These are phyloP conservation scores for Daldinia eschscholtzii DNA, from an alignment of 2,329 filamentous ascomycete species.

Conservation along the genomic window DNA sequence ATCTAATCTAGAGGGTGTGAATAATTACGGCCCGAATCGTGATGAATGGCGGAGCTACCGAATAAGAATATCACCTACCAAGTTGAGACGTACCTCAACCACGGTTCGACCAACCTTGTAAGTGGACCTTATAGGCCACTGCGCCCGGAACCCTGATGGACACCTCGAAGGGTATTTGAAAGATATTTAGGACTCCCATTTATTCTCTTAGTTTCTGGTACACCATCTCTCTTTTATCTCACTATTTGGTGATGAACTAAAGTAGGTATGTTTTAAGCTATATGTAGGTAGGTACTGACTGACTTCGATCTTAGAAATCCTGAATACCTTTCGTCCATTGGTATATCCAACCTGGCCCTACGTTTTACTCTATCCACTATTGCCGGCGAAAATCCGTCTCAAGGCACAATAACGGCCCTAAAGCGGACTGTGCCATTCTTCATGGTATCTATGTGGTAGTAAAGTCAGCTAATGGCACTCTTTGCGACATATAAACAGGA, in stretches of 20 bases:
- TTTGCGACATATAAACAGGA: background rate
- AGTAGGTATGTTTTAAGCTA: background rate
- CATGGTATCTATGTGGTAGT: constrained; percentile 13
- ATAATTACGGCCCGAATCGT: background rate
- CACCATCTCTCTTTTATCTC: background rate
- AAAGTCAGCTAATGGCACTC: background rate
- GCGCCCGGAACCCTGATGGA: background rate
- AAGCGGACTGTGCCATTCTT: constrained; percentile 21
- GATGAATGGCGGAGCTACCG: background rate
- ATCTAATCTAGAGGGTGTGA: background rate
- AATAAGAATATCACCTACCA: background rate
- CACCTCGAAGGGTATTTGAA: background rate
- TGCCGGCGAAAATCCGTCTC: background rate
- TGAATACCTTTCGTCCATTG: background rate
- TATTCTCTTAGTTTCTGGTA: background rate
- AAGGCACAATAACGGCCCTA: constrained; percentile 25
- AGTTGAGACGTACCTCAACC: background rate
- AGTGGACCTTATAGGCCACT: background rate
- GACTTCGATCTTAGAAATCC: background rate
- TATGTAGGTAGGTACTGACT: background rate
- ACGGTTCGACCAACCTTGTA: background rate
- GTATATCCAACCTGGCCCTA: background rate
- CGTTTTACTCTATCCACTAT: background rate
- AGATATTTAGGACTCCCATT: background rate
- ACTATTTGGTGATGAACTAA: background rate